phyloP scores from a whole-genome alignment of 1,139 yeast genomes.

The Yamadazyma songkhlaensis region DNA sequence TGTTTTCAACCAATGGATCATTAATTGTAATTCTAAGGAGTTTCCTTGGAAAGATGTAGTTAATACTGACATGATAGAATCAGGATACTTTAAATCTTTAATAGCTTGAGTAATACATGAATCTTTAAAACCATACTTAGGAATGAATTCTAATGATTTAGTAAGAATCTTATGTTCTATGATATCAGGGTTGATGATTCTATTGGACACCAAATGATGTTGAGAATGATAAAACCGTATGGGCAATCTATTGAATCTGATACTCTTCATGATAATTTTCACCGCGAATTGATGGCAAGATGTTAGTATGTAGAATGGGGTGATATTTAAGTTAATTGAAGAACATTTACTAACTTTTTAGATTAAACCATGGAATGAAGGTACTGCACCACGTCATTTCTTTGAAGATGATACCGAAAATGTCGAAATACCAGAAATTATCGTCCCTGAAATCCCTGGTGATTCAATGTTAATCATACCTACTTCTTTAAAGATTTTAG shows the following conservation, averaged over 20 bases:
- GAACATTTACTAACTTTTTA: constrained; percentile 22
- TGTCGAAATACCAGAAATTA: constrained; percentile 12
- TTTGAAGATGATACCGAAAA: constrained; percentile 40
- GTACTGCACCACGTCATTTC: constrained; percentile 52
- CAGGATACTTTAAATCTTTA: constrained; percentile 59
- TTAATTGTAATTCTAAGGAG: constrained; percentile 45
- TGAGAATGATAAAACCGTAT: constrained; percentile 28
- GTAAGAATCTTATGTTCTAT: constrained; percentile 35
- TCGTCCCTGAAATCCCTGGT: constrained; percentile 13
- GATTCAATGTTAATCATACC: constrained; percentile 28
- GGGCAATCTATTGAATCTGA: not conserved
- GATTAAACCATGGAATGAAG: constrained; percentile 58
- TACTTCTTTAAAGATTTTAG: constrained; percentile 22
- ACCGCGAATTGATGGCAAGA: constrained; percentile 1
- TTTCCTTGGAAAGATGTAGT: constrained; percentile 28
- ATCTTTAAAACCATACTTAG: constrained; percentile 65
- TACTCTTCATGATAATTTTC: not conserved
- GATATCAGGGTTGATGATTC: constrained; percentile 25
- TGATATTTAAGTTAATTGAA: not conserved
- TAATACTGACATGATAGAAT: constrained; percentile 63
- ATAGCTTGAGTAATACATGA: constrained; percentile 61
- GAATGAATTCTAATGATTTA: constrained; percentile 52
- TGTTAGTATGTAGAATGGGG: constrained; percentile 6
- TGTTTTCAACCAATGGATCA: constrained; percentile 39
- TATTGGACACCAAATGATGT: constrained; percentile 34